phyloP scores from a whole-genome alignment of 2,329 filamentous ascomycete species.

The Truncatella angustata region DNA sequence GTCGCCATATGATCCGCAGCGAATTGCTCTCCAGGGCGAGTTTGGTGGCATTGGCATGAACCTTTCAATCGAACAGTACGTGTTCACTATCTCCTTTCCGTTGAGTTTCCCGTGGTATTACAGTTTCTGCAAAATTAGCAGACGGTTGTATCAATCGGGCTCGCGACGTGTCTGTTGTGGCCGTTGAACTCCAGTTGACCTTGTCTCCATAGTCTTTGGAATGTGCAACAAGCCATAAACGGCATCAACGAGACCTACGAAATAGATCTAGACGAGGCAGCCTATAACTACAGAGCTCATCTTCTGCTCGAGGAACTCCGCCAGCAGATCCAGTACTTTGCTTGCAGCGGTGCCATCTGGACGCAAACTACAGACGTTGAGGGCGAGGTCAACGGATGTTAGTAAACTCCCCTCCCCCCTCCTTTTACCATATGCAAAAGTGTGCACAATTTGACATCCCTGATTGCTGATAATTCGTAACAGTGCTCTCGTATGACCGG shows the following conservation, averaged over 20 bases:
- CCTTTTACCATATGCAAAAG: too few relatives aligned
- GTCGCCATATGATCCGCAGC: conserved; percentile 52
- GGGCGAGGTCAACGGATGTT: conserved; percentile 66
- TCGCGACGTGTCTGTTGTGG: too few relatives aligned
- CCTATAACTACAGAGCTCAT: conserved; percentile 67
- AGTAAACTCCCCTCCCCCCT: conserved; percentile 1
- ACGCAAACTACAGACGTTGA: conserved; percentile 75
- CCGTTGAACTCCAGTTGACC: too few relatives aligned
- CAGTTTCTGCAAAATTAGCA: too few relatives aligned
- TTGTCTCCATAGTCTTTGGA: conserved; percentile 57
- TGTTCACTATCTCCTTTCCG: too few relatives aligned
- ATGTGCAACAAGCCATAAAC: conserved; percentile 56
- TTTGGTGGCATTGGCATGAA: conserved; percentile 70
- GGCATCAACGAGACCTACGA: conserved; percentile 68
- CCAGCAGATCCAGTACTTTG: conserved; percentile 57
- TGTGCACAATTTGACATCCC: background rate
- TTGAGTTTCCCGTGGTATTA: too few relatives aligned
- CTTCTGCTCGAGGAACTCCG: conserved; percentile 59
- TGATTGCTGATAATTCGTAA: background rate
- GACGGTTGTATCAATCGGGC: too few relatives aligned
- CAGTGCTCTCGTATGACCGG: conserved; percentile 65
- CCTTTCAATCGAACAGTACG: conserved; percentile 56
- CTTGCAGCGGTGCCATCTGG: conserved; percentile 68
- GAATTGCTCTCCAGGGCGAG: conserved; percentile 69
- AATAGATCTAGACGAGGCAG: conserved; percentile 53